Evolutionary conservation across 495 filamentous ascomycete genomes (phyloP), one percentile per base, ranked within the genome.

Genomic region (Penicillium salamii): DNA sequence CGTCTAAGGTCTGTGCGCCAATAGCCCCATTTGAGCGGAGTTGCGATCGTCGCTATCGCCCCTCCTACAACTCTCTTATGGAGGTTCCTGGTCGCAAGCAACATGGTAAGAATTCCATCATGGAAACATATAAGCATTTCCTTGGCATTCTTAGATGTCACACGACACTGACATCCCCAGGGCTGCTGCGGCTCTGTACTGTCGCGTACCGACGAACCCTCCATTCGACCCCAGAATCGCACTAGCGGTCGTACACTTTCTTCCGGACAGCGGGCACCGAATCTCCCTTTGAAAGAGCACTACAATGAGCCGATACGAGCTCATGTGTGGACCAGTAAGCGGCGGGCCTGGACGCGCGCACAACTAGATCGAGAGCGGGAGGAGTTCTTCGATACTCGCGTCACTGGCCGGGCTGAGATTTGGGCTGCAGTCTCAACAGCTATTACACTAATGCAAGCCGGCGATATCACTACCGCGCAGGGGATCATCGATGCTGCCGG

Each of bases 331-430:
- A 66, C 68, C 24, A 67, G 74, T 52, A 77, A 78, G 51, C 69
- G 67, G 7, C 74, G 69, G 14, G 42, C 58, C 9, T 85, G 84
- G 82, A 81, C 72, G 1, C 74, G 74, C 18, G 50, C 54, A 5
- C 63, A 78, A 36, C 64, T 83, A 2, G 65, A 74, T 38, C 71
- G 62, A 24, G 78, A 78, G 47, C 72, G 80, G 23, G 63, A 66
- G 19, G 88, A 88, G 49, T 93, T 90, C 69, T 93, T 89, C 54
- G 87, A 91, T 46, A 97, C 91, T 3, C 72, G 88, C 26, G 88
- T 93, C 3, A 85, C 85, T 5, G 90, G 90, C 8, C 77, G 81
- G 5, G 52, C 76, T 12, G 89, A 95, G 57, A 74, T 91, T 33
- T 97, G 91, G 91, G 78, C 77, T 32, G 86, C 89, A 1, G 52